phyloP scores from a whole-genome alignment of 169 alveolate genomes.

The Plasmodium yoelii region DNA sequence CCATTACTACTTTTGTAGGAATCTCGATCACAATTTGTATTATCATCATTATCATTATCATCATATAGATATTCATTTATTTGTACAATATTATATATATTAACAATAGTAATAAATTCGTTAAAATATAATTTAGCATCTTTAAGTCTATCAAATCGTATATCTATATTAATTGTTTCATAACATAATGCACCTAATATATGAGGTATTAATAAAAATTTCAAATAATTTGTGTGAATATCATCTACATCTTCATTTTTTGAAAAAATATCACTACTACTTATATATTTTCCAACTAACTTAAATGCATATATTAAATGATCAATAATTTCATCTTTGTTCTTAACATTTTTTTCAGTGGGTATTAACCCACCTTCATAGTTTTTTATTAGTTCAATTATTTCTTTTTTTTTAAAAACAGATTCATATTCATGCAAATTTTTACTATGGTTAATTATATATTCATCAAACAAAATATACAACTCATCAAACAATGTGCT shows the following conservation, averaged over 20 bases:
- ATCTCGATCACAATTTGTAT: too few species aligned
- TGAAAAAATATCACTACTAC: slow-evolving; percentile 27
- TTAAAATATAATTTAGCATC: slow-evolving; percentile 29
- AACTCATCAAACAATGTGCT: slow-evolving; percentile 22
- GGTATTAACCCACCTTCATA: background rate
- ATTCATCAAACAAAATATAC: slow-evolving; percentile 38
- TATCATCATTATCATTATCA: slow-evolving; percentile 5
- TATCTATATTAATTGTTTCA: slow-evolving; percentile 36
- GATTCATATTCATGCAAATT: slow-evolving; percentile 7
- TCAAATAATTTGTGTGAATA: slow-evolving; percentile 29
- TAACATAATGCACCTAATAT: slow-evolving; percentile 27
- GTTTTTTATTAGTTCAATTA: slow-evolving; percentile 7
- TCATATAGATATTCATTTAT: slow-evolving; percentile 46
- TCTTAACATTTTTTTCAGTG: background rate
- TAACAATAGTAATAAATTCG: slow-evolving; percentile 19
- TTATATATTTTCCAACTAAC: slow-evolving; percentile 19
- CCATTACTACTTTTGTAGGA: background rate
- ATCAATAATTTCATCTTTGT: slow-evolving; percentile 55
- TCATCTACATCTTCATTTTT: slow-evolving; percentile 58
- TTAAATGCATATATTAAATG: slow-evolving; percentile 50
- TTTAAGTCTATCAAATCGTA: slow-evolving; percentile 34
- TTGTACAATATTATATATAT: slow-evolving; percentile 9
- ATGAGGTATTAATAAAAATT: slow-evolving; percentile 26
- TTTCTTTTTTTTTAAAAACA: slow-evolving; percentile 34
- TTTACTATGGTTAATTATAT: slow-evolving; percentile 21